A percentile compares a stretch with the other conserved stretches of the same genome.
phyloP scores from a whole-genome alignment of 2,329 filamentous ascomycete species.

The Penicillium occitanis region DNA sequence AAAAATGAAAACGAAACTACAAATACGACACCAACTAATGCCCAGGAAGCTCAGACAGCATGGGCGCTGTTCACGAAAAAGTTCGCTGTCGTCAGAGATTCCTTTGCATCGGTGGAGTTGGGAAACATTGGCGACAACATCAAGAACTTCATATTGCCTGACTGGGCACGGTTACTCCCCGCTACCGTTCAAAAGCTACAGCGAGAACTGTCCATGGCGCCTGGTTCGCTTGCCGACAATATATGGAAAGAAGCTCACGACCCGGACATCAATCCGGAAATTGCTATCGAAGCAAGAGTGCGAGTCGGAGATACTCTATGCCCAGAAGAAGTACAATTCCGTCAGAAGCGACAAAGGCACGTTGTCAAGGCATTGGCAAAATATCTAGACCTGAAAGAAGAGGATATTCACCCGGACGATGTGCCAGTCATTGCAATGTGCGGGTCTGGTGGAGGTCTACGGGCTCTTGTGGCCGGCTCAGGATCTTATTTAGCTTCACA shows the following conservation, averaged over 20 bases:
- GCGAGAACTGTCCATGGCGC: conserved; percentile 79
- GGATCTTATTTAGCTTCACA: conserved; percentile 82
- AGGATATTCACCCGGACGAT: conserved; percentile 86
- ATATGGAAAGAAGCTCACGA: conserved; percentile 93
- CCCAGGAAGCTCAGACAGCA: conserved; percentile 31
- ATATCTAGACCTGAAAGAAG: conserved; percentile 76
- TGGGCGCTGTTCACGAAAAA: conserved; percentile 54
- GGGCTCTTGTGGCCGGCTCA: conserved; percentile 85
- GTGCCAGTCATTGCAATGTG: conserved; percentile 92
- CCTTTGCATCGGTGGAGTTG: conserved; percentile 45
- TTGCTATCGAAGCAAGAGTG: conserved; percentile 75
- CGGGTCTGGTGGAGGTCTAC: conserved; percentile 85
- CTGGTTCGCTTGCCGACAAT: conserved; percentile 84
- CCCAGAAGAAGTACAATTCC: conserved; percentile 75
- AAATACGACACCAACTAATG: conserved; percentile 22
- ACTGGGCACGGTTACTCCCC: conserved; percentile 77
- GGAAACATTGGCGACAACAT: conserved; percentile 54
- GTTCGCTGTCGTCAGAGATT: conserved; percentile 42
- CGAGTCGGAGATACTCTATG: conserved; percentile 80
- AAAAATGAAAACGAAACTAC: conserved; percentile 18
- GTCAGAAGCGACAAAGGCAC: conserved; percentile 65
- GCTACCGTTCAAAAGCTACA: conserved; percentile 79
- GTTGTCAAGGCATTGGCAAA: conserved; percentile 72
- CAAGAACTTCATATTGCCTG: conserved; percentile 71
- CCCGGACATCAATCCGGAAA: conserved; percentile 79